Evolutionary conservation across 192 early-diverging fungal genomes (phyloP), one percentile per base, ranked within the genome.

Genomic region (Backusella liffmaniae): DNA sequence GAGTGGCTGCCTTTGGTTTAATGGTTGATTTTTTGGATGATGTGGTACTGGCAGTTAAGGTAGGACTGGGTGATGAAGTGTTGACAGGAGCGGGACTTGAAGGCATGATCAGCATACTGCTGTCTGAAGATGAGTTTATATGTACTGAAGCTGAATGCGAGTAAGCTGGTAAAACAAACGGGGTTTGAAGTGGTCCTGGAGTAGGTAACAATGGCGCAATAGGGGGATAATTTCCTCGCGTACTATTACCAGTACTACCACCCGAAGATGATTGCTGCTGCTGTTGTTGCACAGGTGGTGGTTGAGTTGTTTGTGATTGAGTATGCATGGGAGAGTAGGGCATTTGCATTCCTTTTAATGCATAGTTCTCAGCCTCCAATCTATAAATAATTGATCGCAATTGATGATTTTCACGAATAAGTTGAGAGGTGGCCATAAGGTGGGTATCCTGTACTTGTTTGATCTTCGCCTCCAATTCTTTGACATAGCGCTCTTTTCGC

Each of bases 401-500:
- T 46, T 86, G 82, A 34, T 82, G 72, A 70, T 90, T 90, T 72
- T 90, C 89, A 42, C 84, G 80, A 12, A 77, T 70, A 13, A 91
- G 85, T 29, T 82, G 85, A 35, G 77, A 78, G 1, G 84, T 83
- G 21, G 76, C 73, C 68, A 82, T 76, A 30, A 85, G 73, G 29
- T 89, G 84, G 3, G 42, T 56, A 34, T 90, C 88, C 46, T 93
- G 88, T 1, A 94, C 84, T 56, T 90, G 89, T 74, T 91, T 88
- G 73, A 95, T 92, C 51, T 88, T 86, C 29, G 84, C 89, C 80
- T 97, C 96, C 4, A 97, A 86, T 18, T 90, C 86, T 80, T 92
- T 90, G 18, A 96, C 90, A 78, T 97, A 94, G 69, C 89, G 89
- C 76, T 95, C 91, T 76, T 93, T 94, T 69, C 96, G 91, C 76